These are phyloP conservation scores for Tympanopsis confertula DNA, from an alignment of 2,329 filamentous ascomycete genomes.

Conservation along the genomic window DNA sequence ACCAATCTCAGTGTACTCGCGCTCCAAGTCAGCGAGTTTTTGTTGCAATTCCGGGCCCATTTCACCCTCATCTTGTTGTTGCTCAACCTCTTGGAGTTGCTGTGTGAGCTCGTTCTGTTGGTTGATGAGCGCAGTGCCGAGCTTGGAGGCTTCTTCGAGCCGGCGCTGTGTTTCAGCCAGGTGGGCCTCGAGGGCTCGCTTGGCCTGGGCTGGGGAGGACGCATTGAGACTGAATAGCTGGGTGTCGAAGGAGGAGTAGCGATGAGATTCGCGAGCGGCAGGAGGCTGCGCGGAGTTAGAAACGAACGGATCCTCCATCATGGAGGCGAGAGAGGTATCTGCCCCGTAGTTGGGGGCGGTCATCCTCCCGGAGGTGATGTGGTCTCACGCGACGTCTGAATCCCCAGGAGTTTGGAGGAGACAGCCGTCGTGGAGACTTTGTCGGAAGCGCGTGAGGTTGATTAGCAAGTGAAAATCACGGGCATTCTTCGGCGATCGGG, in stretches of 20 bases:
- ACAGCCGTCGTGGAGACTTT: too few species aligned
- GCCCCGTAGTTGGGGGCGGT: slow-evolving; percentile 7
- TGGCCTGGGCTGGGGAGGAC: slow-evolving; percentile 74
- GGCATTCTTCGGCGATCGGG: too few species aligned
- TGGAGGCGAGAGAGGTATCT: slow-evolving; percentile 9
- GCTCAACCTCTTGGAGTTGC: slow-evolving; percentile 73
- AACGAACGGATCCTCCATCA: slow-evolving; percentile 46
- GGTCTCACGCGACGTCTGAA: too few species aligned
- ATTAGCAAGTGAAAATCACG: too few species aligned
- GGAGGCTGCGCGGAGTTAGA: slow-evolving; percentile 27
- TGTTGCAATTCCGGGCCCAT: slow-evolving; percentile 72
- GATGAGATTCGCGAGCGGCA: slow-evolving; percentile 33
- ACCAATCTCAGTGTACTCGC: slow-evolving; percentile 88
- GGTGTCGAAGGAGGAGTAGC: slow-evolving; percentile 74
- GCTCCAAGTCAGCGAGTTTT: slow-evolving; percentile 77
- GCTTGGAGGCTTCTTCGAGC: slow-evolving; percentile 78
- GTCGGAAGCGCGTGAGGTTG: too few species aligned
- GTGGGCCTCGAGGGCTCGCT: slow-evolving; percentile 79
- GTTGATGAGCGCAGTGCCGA: slow-evolving; percentile 77
- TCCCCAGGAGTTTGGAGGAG: too few species aligned
- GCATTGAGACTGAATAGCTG: slow-evolving; percentile 68
- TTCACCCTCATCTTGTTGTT: slow-evolving; percentile 63
- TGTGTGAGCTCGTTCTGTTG: slow-evolving; percentile 77
- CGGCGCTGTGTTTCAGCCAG: slow-evolving; percentile 83
- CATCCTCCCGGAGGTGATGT: too few species aligned